Conservation (phyloP, 768 basidiomycete genomes). For the Mycena maculata region DNA sequence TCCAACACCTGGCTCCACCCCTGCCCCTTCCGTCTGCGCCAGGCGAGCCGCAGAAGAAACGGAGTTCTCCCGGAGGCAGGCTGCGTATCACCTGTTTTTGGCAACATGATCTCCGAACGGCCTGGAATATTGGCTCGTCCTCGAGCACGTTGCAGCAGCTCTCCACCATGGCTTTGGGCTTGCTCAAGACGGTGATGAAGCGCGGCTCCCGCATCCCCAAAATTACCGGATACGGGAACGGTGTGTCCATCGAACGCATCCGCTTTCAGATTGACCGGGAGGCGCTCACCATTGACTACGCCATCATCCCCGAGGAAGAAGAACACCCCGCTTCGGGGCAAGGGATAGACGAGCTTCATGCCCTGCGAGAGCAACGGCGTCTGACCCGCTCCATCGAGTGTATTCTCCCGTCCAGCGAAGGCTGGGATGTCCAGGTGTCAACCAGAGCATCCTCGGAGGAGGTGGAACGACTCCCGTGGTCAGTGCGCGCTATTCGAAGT, state of each 20-base stretch:
- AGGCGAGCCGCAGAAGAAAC: conserved; percentile 48
- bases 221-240: conserved; percentile 81
- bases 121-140: conserved; percentile 83
- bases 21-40: conserved; percentile 45
- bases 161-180: conserved; percentile 83
- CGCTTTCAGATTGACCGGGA: conserved; percentile 87
- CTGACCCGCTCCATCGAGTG: conserved; percentile 85
- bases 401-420: conserved; percentile 76
- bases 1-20: conserved; percentile 70
- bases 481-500: conserved; percentile 65
- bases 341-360: conserved; percentile 73
- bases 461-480: conserved; percentile 81
- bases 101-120: conserved; percentile 91
- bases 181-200: conserved; percentile 83
- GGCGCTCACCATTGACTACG: conserved; percentile 84
- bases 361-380: conserved; percentile 72
- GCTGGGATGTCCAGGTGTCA: conserved; percentile 89
- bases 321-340: conserved; percentile 53
- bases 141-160: conserved; percentile 81
- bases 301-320: conserved; percentile 82
- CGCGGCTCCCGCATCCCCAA: conserved; percentile 82
- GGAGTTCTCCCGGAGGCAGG: conserved; percentile 47
- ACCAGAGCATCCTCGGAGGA: conserved; percentile 79
- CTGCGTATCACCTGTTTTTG: conserved; percentile 92
- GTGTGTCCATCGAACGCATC: conserved; percentile 82